Conservation (phyloP, 1,139 yeast species). For the Hyphopichia wangnamkhiaoensis region DNA sequence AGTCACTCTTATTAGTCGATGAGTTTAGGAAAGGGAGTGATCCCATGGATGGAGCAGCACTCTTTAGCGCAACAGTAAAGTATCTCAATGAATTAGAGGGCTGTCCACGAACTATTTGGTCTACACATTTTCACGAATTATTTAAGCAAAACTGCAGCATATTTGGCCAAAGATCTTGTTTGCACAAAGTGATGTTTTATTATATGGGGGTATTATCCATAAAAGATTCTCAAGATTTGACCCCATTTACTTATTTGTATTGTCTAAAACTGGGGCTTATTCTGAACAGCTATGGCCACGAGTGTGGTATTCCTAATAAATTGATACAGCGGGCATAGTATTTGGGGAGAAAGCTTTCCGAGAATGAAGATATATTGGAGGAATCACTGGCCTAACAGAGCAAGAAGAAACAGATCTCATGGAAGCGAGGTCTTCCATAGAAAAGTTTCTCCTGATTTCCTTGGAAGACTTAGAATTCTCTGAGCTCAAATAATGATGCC, state of each 20-base stretch:
- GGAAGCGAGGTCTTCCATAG: constrained; percentile 20
- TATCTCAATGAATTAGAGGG: constrained; percentile 14
- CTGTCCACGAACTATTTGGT: constrained; percentile 33
- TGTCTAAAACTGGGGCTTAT: constrained; percentile 28
- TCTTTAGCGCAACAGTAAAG: constrained; percentile 39
- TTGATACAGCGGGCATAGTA: constrained; percentile 29
- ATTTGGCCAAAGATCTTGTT: constrained; percentile 9
- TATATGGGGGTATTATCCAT: constrained; percentile 2
- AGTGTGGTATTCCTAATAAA: constrained; percentile 28
- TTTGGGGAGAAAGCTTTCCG: constrained; percentile 13
- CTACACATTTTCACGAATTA: constrained; percentile 48
- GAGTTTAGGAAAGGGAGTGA: constrained; percentile 58
- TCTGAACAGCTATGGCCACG: constrained; percentile 34
- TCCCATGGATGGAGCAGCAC: constrained; percentile 43
- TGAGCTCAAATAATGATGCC: too few relatives aligned
- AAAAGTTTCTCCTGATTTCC: constrained; percentile 19
- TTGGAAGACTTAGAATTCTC: constrained; percentile 6
- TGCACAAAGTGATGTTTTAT: constrained; percentile 12
- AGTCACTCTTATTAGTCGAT: constrained; percentile 44
- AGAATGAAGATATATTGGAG: constrained; percentile 17
- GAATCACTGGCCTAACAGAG: constrained; percentile 13
- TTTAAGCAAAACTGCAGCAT: constrained; percentile 19
- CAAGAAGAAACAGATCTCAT: constrained; percentile 15
- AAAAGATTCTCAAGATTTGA: constrained; percentile 15
- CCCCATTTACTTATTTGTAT: constrained; percentile 31